Evolutionary conservation across 768 basidiomycete species (phyloP).

Genomic region (Suillus americanus): DNA sequence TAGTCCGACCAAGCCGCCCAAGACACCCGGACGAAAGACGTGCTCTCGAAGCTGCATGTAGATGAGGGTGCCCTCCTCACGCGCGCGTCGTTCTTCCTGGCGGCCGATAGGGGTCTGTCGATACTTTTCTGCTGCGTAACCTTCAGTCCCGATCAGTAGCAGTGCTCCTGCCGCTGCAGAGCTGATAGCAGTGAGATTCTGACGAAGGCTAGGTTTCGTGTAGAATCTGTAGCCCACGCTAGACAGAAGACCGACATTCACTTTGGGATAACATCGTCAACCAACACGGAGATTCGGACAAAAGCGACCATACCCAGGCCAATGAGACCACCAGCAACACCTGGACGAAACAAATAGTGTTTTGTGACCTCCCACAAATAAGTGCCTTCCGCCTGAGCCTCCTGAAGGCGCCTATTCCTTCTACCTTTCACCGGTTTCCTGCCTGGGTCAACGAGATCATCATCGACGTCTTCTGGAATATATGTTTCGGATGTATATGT

Average conservation of each 20-base stretch:
- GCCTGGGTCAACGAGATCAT: slow-evolving; percentile 1
- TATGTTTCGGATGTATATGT: slow-evolving; percentile 31
- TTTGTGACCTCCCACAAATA: slow-evolving; percentile 54
- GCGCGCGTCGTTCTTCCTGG: slow-evolving; percentile 55
- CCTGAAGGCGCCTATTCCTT: slow-evolving; percentile 38
- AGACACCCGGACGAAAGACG: slow-evolving; percentile 61
- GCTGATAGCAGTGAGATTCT: slow-evolving; percentile 53
- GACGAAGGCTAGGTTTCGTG: slow-evolving; percentile 56
- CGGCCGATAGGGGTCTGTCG: slow-evolving; percentile 57
- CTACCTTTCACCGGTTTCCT: slow-evolving; percentile 6
- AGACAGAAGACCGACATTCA: slow-evolving; percentile 70
- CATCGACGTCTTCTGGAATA: slow-evolving; percentile 21
- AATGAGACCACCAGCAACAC: slow-evolving; percentile 69
- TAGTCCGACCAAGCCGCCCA: slow-evolving; percentile 62
- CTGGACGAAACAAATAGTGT: slow-evolving; percentile 59
- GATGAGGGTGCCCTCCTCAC: slow-evolving; percentile 53
- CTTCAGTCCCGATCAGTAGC: slow-evolving; percentile 60
- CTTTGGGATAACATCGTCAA: slow-evolving; percentile 31
- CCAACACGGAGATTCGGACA: background rate
- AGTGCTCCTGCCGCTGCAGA: slow-evolving; percentile 54
- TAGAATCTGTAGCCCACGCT: slow-evolving; percentile 66
- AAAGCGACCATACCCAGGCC: slow-evolving; percentile 53
- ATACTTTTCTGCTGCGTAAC: slow-evolving; percentile 61
- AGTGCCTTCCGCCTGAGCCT: slow-evolving; percentile 50
- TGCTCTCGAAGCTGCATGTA: slow-evolving; percentile 56